Percentiles rank a stretch among this genome's conserved stretches.
Evolutionary conservation across 2,329 filamentous ascomycete genomes (phyloP).

Genomic region (Penicillium occitanis): DNA sequence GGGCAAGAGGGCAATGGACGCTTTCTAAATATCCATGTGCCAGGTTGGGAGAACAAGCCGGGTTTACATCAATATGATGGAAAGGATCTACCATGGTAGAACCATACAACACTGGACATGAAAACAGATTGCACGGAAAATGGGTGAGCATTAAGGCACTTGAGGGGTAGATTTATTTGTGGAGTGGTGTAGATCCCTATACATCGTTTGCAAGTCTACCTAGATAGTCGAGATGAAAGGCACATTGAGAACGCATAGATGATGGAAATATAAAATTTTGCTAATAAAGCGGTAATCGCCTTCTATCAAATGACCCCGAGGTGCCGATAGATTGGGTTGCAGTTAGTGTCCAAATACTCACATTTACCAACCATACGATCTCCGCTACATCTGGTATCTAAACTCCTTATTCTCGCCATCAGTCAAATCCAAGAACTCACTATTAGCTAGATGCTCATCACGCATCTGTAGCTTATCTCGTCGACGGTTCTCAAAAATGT

Average conservation of each 20-base stretch:
- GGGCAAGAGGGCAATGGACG: slow-evolving; percentile 48
- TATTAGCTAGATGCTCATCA: too few relatives aligned
- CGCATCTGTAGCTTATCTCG: neutral
- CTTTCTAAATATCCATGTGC: slow-evolving; percentile 47
- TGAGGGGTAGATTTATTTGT: neutral
- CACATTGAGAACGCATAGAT: neutral
- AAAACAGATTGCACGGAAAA: neutral
- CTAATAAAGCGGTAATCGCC: neutral
- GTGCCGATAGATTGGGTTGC: neutral
- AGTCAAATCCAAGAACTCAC: too few relatives aligned
- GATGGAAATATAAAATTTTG: neutral
- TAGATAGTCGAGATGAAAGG: neutral
- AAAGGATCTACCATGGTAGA: slow-evolving; percentile 35
- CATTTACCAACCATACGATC: neutral
- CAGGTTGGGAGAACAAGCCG: slow-evolving; percentile 38
- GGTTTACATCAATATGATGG: slow-evolving; percentile 43
- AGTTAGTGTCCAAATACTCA: neutral
- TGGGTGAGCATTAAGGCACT: neutral
- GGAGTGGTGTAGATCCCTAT: neutral
- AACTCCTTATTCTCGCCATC: too few relatives aligned
- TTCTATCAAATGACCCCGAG: neutral
- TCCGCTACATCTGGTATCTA: neutral
- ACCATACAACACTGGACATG: neutral
- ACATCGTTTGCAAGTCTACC: neutral
- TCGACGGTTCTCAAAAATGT: neutral